phyloP scores from a whole-genome alignment of 2,329 filamentous ascomycete genomes.

The Cytospora piceae region DNA sequence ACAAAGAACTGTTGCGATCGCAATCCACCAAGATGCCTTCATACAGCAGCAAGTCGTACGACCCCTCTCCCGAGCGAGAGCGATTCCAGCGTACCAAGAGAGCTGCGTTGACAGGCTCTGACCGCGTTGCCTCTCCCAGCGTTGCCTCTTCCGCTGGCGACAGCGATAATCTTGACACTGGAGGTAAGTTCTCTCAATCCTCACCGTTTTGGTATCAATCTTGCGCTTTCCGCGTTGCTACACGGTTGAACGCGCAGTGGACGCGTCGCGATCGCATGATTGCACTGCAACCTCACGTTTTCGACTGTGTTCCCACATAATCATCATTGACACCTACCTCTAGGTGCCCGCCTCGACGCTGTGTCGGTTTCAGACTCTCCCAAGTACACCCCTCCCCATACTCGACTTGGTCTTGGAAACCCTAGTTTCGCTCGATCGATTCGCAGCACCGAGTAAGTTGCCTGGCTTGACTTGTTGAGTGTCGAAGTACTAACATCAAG shows the following conservation, averaged over 20 bases:
- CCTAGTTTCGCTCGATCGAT: slow-evolving; percentile 6
- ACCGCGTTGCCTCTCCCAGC: slow-evolving; percentile 21
- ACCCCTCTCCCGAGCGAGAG: slow-evolving; percentile 12
- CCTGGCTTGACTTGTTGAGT: background rate
- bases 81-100: slow-evolving; percentile 22
- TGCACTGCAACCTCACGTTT: background rate
- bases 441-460: slow-evolving; percentile 17
- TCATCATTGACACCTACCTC: background rate
- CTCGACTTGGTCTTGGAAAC: slow-evolving; percentile 15
- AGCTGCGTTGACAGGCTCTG: slow-evolving; percentile 12
- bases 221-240: background rate
- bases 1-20: background rate
- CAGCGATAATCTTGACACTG: slow-evolving; percentile 14
- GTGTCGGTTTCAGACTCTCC: slow-evolving; percentile 13
- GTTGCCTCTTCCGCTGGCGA: slow-evolving; percentile 22
- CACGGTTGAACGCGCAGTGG: background rate
- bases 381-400: slow-evolving; percentile 26
- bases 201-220: background rate
- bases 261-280: background rate
- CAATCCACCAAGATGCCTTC: slow-evolving; percentile 17
- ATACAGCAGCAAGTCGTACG: slow-evolving; percentile 22
- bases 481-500: background rate
- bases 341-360: slow-evolving; percentile 24
- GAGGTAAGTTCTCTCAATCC: slow-evolving; percentile 8
- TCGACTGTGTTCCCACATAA: background rate